Percentiles rank a stretch among this genome's conserved stretches.
Evolutionary conservation across 345 rosid species (phyloP).

Genomic region (Brassica juncea): DNA sequence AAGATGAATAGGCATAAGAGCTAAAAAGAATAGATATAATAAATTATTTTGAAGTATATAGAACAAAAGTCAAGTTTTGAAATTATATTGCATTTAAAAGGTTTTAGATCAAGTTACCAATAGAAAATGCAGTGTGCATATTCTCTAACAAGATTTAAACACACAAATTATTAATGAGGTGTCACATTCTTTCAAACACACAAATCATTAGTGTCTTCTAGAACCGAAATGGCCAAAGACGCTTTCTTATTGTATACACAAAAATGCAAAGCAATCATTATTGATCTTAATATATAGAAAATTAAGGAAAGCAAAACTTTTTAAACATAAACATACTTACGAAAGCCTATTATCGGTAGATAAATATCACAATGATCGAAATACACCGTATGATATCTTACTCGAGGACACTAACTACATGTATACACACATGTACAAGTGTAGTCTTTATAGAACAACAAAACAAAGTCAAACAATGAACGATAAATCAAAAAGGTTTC

Average conservation of each 20-base stretch:
- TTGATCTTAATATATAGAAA: not conserved
- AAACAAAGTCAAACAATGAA: not conserved
- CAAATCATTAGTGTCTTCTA: slow-evolving; percentile 43
- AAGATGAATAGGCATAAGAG: no score
- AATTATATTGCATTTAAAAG: slow-evolving; percentile 7
- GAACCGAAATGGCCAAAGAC: slow-evolving; percentile 38
- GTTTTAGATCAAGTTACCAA: slow-evolving; percentile 16
- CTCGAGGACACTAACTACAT: not conserved
- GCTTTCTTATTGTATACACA: slow-evolving; percentile 16
- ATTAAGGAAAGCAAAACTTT: not conserved
- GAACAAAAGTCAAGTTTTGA: not conserved
- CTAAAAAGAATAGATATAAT: no score
- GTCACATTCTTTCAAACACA: slow-evolving; percentile 39
- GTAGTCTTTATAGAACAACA: not conserved
- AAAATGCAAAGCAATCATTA: slow-evolving; percentile 22
- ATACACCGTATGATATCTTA: slow-evolving; percentile 4
- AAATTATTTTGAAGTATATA: no score
- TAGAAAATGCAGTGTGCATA: slow-evolving; percentile 14
- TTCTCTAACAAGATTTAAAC: no score
- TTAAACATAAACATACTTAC: not conserved
- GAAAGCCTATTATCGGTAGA: not conserved
- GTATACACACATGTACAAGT: not conserved
- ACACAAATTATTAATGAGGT: slow-evolving; percentile 1
- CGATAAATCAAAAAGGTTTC: not conserved
- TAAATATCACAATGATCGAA: not conserved